Base-by-base conservation (phyloP, 306 rosid genomes). In the Acacia confusa region DNA sequence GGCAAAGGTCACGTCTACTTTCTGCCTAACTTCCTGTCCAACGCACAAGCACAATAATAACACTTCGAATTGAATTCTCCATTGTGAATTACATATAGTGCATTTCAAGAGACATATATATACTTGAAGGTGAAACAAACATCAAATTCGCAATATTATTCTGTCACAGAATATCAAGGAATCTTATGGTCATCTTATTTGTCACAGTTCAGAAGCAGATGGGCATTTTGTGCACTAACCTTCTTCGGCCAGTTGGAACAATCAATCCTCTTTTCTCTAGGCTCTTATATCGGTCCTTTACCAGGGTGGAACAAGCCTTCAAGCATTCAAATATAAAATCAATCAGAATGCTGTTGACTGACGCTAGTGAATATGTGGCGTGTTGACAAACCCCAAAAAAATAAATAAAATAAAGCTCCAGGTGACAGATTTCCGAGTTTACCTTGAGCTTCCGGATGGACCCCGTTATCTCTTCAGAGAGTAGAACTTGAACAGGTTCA, bases 361-460 rank as follows among this genome's bases (percentile, higher is more conserved):
- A 30, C 45, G 43, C 55, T 25, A 67, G 69, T 47, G 58, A 38
- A 68, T 63, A 82, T 70, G 76, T 78, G 10, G 20, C n/a, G n/a
- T n/a, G n/a, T n/a, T n/a, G n/a, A 79, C 19, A 41, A n/a, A 72
- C 66, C 41, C 24, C 20, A 17, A 50, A 2, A 17, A 17, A 17
- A 6, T 36, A 2, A 53, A 17, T 11, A 40, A 63, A 67, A 27
- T 47, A 58, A 80, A 4, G 66, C 52, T 36, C 36, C 5, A 28
- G 47, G 48, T 24, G 48, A 40, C 41, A 67, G 30, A 5, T 19
- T 72, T 12, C 74, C 44, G 12, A 61, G 34, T 13, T 47, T 78
- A 95, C 99, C 97, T 92, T 95, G 41, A 95, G 87, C 90, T 92
- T 87, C 24, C 97, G 94, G 65, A 93, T 88, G 47, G 98, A 95